Evolutionary conservation across 352 stramenopile genomes (phyloP), one percentile per base, ranked within the genome.

Genomic region (Globisporangium spinosum): DNA sequence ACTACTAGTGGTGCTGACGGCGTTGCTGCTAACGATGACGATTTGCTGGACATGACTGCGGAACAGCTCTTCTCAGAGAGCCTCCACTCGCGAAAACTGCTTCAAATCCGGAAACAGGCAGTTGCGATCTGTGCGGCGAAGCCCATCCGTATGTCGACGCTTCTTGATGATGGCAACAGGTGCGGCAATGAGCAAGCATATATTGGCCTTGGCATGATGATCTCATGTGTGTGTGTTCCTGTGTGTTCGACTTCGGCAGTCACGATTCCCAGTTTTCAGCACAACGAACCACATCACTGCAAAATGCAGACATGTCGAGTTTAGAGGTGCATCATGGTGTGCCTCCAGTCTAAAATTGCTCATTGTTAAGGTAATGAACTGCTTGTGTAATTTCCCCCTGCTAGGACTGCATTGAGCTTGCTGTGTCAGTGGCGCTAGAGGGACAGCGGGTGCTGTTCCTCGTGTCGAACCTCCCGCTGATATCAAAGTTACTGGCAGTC

Each of bases 1-100:
- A 7, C 17, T 20, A 6, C 0, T 49, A 7, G 3, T 20, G 15
- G 6, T 22, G 9, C 23, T n/a, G 8, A 3, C 9, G 43, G n/a
- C 45, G 45, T 17, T 63, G 12, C 10, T 51, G 34, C 32, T 51
- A 3, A 64, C 13, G n/a, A 8, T 1, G 20, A 53, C 22, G 70
- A 63, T 10, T 17, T 61, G 0, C 53, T 57, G 27, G 73, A 64
- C 20, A 25, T 57, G 64, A 81, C 76, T 47, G 80, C 73, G 9
- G 79, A 85, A 56, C 71, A 80, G 74, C 73, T 91, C 29, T 79
- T 91, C 34, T 62, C 80, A 2, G 77, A 77, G n/a, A 84, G 71
- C n/a, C 76, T 91, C 22, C 74, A 87, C 51, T 64, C 72, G 17
- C 56, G 73, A 7, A 72, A 64, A 3, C 53, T 66, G 20, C 38